Base-by-base conservation (phyloP, 2,329 filamentous ascomycete species). In the Lecanicillium sp. region DNA sequence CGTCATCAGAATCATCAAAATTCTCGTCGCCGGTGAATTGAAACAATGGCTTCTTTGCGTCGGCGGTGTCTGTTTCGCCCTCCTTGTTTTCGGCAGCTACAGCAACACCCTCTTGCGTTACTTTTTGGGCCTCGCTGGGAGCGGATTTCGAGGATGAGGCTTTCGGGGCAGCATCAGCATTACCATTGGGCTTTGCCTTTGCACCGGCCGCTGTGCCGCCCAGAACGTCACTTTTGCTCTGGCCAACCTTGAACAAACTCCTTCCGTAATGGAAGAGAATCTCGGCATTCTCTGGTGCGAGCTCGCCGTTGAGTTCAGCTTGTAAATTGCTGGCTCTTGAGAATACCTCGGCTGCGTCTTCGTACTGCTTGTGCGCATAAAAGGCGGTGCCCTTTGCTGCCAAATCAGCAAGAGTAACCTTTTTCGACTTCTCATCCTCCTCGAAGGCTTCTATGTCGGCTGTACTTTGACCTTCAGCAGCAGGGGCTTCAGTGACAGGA, bases 1-100 rank as follows among this genome's bases (percentile, higher is more conserved):
- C 83, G 7, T 83, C 83, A 35, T 92, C 87, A 1, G 82, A 85
- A 39, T 85, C 81, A 38, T 86, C 85, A 66, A 87, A 95, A 56
- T 95, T 90, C 61, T 95, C 90, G 56, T 96, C 90, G 41, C 92
- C 92, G 4, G 80, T 83, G 56, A 98, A 94, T 51, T 94, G 85
- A 60, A 98, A 95, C 46, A 86, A 76, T 0, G 85, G 79, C 58
- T 89, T 90, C 59, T 82, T 83, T 4, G 49, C 45, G 33, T 58
- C 55, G 8, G 48, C 17, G 5, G 45, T 49, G 28, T 43, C 45
- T 33, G 60, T 65, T 22, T 68, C 63, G 12, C 52, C 50, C 31
- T 55, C 62, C 17, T 62, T 60, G 14, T 52, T 51, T 29, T 61
- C 67, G 0, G 65, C 60, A 15, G 58, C 62, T 29, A 63, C 56